phyloP scores from a whole-genome alignment of 1,284 basidiomycete species.

The Gastroboletus turbinatus region DNA sequence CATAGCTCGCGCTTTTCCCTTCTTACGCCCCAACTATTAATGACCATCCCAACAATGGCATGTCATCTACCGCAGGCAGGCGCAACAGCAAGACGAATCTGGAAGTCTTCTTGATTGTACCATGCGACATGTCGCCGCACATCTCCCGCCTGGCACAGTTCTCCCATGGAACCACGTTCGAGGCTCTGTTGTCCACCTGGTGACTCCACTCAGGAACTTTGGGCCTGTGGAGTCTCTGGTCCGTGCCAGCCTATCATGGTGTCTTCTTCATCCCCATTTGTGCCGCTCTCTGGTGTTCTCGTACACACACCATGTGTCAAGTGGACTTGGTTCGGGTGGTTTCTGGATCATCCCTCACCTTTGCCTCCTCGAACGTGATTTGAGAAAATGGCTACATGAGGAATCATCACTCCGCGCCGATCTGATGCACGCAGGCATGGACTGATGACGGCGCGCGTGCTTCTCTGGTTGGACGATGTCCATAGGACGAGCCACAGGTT shows the following conservation, averaged over 20 bases:
- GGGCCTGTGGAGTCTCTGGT: neutral
- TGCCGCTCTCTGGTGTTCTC: neutral
- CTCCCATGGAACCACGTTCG: neutral
- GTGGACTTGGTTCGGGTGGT: neutral
- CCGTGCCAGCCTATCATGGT: neutral
- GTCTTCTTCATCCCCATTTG: neutral
- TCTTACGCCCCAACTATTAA: neutral
- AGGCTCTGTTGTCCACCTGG: neutral
- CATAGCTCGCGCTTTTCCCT: neutral
- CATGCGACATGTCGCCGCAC: neutral
- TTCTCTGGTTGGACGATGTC: neutral
- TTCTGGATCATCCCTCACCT: neutral
- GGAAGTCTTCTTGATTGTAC: neutral
- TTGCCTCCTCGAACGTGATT: neutral
- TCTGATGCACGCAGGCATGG: neutral
- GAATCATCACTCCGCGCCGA: neutral
- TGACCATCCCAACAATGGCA: neutral
- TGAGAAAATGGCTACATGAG: neutral
- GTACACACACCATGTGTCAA: neutral
- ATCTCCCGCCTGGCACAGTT: neutral
- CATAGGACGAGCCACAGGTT: neutral
- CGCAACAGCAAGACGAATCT: neutral
- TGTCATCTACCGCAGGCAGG: neutral
- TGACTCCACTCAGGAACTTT: neutral
- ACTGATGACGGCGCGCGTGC: neutral